A percentile compares a stretch with the other conserved stretches of the same genome.
Conservation (phyloP, 805 yeast species). For the Jamesozyma rosinii region DNA sequence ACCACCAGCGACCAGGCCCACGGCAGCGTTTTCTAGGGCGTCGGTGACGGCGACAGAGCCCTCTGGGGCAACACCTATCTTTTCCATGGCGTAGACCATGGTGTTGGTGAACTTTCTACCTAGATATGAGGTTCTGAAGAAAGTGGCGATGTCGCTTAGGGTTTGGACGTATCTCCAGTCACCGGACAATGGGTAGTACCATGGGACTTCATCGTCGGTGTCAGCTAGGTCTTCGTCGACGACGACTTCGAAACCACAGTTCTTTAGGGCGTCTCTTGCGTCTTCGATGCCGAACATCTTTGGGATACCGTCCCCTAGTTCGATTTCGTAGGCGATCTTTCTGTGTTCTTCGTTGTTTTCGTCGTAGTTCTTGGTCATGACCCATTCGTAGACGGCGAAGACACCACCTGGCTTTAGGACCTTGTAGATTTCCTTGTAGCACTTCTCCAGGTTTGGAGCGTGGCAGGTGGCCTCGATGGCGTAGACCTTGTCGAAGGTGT, state of each 20-base stretch:
- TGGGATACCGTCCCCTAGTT: constrained; percentile 97
- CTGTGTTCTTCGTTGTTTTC: constrained; percentile 82
- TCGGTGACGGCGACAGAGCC: constrained; percentile 83
- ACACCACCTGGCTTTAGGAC: constrained; percentile 96
- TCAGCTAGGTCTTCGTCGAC: constrained; percentile 78
- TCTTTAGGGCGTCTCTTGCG: constrained; percentile 77
- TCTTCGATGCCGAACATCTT: constrained; percentile 83
- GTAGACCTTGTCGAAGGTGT: constrained; percentile 89
- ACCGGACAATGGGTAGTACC: constrained; percentile 96
- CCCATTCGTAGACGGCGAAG: constrained; percentile 99
- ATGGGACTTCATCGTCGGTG: constrained; percentile 73
- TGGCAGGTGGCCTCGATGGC: constrained; percentile 99
- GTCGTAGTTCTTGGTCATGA: constrained; percentile 90
- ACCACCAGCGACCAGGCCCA: constrained; percentile 91
- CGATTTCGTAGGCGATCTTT: constrained; percentile 92
- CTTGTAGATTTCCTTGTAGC: constrained; percentile 86
- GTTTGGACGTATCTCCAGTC: constrained; percentile 83
- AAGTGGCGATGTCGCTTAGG: constrained; percentile 66
- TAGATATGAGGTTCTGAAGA: constrained; percentile 74
- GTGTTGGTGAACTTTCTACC: constrained; percentile 84
- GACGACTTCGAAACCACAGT: constrained; percentile 78
- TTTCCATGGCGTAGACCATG: constrained; percentile 75
- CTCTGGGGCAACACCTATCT: constrained; percentile 79
- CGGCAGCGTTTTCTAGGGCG: constrained; percentile 95
- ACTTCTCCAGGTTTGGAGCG: constrained; percentile 94